Conservation (phyloP, 2,329 filamentous ascomycete species). For the Teratosphaeria viscida region DNA sequence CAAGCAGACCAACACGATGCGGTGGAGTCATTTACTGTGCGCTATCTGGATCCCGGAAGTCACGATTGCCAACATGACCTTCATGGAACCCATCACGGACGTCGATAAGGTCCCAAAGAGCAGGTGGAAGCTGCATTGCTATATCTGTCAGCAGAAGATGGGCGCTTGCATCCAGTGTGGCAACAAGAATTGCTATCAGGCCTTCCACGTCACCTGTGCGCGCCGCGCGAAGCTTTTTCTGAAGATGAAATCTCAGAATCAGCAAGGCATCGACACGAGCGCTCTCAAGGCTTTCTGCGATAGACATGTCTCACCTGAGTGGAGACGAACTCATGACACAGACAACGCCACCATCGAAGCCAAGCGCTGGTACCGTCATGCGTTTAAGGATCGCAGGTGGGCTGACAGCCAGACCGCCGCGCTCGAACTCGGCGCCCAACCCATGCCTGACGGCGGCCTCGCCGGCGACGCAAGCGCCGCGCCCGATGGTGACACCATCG, state of each 20-base stretch:
- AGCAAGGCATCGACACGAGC: slow-evolving; percentile 67
- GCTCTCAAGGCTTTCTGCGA: slow-evolving; percentile 92
- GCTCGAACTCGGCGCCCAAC: slow-evolving; percentile 63
- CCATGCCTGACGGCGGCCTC: slow-evolving; percentile 29
- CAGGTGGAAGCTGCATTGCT: slow-evolving; percentile 76
- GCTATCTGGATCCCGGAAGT: slow-evolving; percentile 99
- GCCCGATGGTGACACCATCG: slow-evolving; percentile 37
- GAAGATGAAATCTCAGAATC: slow-evolving; percentile 91
- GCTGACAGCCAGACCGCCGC: slow-evolving; percentile 81
- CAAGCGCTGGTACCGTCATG: slow-evolving; percentile 78
- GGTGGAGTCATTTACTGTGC: slow-evolving; percentile 94
- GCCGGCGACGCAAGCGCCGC: slow-evolving; percentile 25
- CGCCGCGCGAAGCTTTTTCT: slow-evolving; percentile 77
- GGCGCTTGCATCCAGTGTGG: slow-evolving; percentile 96
- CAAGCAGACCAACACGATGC: slow-evolving; percentile 92
- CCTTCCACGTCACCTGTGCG: slow-evolving; percentile 95
- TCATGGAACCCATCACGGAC: slow-evolving; percentile 97
- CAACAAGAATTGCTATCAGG: slow-evolving; percentile 93
- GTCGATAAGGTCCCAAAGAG: slow-evolving; percentile 94
- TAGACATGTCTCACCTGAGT: slow-evolving; percentile 83
- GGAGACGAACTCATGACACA: slow-evolving; percentile 76
- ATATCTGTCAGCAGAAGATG: slow-evolving; percentile 96
- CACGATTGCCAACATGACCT: slow-evolving; percentile 85
- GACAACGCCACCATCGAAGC: slow-evolving; percentile 70
- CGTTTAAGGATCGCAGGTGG: slow-evolving; percentile 85